phyloP scores from a whole-genome alignment of 2,329 filamentous ascomycete species.

The Colletotrichum sp. region DNA sequence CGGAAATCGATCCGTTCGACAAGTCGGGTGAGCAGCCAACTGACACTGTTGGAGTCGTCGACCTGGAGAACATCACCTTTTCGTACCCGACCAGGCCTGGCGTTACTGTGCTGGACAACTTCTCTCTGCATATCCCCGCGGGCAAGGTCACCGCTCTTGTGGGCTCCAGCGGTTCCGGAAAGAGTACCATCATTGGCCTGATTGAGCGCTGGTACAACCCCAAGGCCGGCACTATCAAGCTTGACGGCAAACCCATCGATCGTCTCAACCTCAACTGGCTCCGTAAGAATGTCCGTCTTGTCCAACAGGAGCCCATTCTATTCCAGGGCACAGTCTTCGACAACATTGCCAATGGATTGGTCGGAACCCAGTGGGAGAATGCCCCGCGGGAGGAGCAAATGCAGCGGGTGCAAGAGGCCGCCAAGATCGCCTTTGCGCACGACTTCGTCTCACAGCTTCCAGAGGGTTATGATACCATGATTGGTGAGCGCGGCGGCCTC shows the following conservation, averaged over 20 bases:
- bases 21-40: constrained; percentile 32
- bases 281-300: constrained; percentile 40
- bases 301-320: constrained; percentile 43
- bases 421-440: constrained; percentile 48
- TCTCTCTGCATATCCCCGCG: constrained; percentile 47
- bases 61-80: constrained; percentile 46
- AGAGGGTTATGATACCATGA: constrained; percentile 58
- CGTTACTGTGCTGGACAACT: constrained; percentile 43
- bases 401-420: constrained; percentile 45
- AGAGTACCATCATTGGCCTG: constrained; percentile 43
- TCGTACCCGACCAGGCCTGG: constrained; percentile 50
- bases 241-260: constrained; percentile 38
- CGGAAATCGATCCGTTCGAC: constrained; percentile 40
- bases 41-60: constrained; percentile 35
- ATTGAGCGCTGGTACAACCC: constrained; percentile 45
- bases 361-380: constrained; percentile 31
- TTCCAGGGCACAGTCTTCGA: constrained; percentile 50
- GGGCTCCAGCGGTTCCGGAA: constrained; percentile 38
- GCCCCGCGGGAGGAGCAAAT: constrained; percentile 37
- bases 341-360: constrained; percentile 55
- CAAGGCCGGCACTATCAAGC: constrained; percentile 35
- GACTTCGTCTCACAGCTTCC: constrained; percentile 53
- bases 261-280: constrained; percentile 43
- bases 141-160: constrained; percentile 50
- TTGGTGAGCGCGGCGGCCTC: constrained; percentile 65